Base-by-base conservation (phyloP, 2,329 filamentous ascomycete genomes). In the Claviceps humidiphila region DNA sequence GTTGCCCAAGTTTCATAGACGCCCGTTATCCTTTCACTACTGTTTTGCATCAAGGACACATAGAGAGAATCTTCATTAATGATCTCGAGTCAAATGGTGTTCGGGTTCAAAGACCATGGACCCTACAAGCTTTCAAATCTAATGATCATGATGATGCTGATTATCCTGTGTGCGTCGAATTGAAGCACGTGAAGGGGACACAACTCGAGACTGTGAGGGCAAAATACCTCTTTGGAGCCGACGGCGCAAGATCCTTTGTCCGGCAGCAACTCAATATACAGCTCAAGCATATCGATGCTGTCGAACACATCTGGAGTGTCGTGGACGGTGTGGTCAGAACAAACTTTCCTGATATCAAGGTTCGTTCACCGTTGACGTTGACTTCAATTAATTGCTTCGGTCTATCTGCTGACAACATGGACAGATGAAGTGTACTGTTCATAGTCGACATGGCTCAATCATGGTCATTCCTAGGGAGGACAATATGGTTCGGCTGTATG, bases 1-100 rank as follows among this genome's bases (percentile, higher is more conserved):
- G 85, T 63, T 96, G 90, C 68, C 90, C 90, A 0, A 82, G 80
- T 58, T 95, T 95, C 67, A 84, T 87, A 53, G 81, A 85, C 51
- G 82, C 83, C 14, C 74, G 84, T 49, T 87, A 84, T 58, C 82
- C 81, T 4, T 85, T 85, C 60, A 85, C 83, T 49, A 82, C 84
- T 1, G 75, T 85, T 2, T 68, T 88, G 13, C 84, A 88, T 60
- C 84, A 88, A 63, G 85, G 84, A 5, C 67, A 79, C 56, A 87
- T 87, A 53, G 84, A 88, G 67, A 74, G 80, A 14, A 80, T 85
- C 42, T 81, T 88, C 57, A 81, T 87, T 55, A 71, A 71, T 11
- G 82, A 88, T 62, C 66, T 88, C 7, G 70, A 76, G 52, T 79
- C 80, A 63, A 80, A 84, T 57, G 77, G 75, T 8, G 74, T 78